Base-by-base conservation (phyloP, 345 rosid genomes). In the Erodium maritimum region DNA sequence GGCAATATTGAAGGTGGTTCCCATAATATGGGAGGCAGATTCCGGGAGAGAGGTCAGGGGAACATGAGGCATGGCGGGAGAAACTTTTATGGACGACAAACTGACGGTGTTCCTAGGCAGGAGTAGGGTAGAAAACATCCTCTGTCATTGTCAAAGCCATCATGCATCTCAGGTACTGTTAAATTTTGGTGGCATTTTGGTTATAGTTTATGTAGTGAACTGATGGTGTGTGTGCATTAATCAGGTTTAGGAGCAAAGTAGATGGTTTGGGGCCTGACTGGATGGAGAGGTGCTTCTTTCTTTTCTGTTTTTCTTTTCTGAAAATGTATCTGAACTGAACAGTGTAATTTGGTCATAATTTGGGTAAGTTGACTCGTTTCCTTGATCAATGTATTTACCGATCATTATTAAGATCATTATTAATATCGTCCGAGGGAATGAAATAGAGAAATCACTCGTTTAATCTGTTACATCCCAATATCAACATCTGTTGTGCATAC, bases 21-120 rank as follows among this genome's bases (percentile, higher is more conserved):
- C 58, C 84, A 76, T 69, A 71, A 72, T 62, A 69, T 78, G 12
- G 80, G 79, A 23, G 53, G 75, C 57, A 80, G 80, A 75, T 79
- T 67, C 73, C 79, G 75, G 78, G 96, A 85, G 75, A 85, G 81
- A 71, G 85, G 48, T 57, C 89, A 74, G 59, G 69, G 74, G 17
- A 75, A 77, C 50, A 56, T 82, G 34, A 73, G 86, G 73, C 94
- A 71, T 52, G 89, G 84, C 54, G 87, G 83, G 33, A 79, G 75
- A 1, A 77, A 68, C 61, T 67, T 64, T 51, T 57, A 74, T 24
- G 82, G 84, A 65, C 76, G 79, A 65, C 77, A 68, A 61, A 72
- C 76, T 63, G 82, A 81, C 64, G 50, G 23, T 59, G 69, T 45
- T 67, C 67, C 67, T 23, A 73, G 60, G 69, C 68, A 69, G 59